phyloP scores from a whole-genome alignment of 106 monocot species.

The Apostasia shenzhenica region DNA sequence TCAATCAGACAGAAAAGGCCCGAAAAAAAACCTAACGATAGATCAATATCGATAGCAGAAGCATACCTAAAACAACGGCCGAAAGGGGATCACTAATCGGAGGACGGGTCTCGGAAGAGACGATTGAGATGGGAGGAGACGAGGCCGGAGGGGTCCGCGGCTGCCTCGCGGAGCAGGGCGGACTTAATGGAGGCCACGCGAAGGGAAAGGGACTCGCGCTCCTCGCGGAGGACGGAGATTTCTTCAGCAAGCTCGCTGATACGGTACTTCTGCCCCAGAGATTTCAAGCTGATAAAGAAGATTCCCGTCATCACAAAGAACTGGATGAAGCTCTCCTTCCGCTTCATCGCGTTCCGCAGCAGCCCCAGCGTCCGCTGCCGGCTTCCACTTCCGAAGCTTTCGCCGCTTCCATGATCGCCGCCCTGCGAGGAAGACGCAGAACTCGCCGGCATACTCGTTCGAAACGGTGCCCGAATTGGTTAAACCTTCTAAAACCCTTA shows the following conservation, averaged over 20 bases:
- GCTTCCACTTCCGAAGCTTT: neutral
- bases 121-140: slow-evolving; percentile 49
- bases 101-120: slow-evolving; percentile 29
- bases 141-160: slow-evolving; percentile 52
- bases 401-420: neutral
- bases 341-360: slow-evolving; percentile 65
- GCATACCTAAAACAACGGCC: too few species aligned
- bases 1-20: too few species aligned
- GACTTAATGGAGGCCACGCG: slow-evolving; percentile 55
- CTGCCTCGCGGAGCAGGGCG: slow-evolving; percentile 60
- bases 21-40: too few species aligned
- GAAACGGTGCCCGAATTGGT: neutral
- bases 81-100: neutral
- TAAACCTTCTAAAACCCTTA: neutral
- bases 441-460: neutral
- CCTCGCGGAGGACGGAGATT: slow-evolving; percentile 57
- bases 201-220: slow-evolving; percentile 53
- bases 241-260: slow-evolving; percentile 63
- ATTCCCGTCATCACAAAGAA: slow-evolving; percentile 77
- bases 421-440: neutral
- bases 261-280: slow-evolving; percentile 87
- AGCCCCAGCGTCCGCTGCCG: slow-evolving; percentile 22
- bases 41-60: neutral
- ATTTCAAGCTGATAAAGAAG: slow-evolving; percentile 66
- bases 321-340: slow-evolving; percentile 71